Evolutionary conservation across 306 rosid species (phyloP).

Genomic region (Rosa persica): DNA sequence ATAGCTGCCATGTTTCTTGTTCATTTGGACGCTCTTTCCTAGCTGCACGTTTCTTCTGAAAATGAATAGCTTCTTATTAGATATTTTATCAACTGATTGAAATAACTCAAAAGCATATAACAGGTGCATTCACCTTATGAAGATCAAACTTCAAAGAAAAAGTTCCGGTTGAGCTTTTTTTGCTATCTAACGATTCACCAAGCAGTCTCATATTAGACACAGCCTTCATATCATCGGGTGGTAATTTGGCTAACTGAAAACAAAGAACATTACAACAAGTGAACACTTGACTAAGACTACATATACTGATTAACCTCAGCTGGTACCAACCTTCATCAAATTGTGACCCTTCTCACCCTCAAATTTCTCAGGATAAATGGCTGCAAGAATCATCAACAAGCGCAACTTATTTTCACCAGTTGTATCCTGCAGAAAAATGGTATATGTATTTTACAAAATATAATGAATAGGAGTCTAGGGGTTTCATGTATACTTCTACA

Average conservation of each 20-base stretch:
- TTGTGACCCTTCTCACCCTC: conserved; percentile 90
- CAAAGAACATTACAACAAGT: conserved; percentile 17
- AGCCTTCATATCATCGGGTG: conserved; percentile 65
- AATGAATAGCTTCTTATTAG: conserved; percentile 36
- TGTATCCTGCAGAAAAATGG: conserved; percentile 64
- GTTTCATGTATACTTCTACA: conserved; percentile 14
- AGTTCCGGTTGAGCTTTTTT: conserved; percentile 54
- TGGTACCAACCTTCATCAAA: conserved; percentile 74
- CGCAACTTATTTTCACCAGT: conserved; percentile 90
- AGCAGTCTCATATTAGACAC: conserved; percentile 75
- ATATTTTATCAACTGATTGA: conserved; percentile 7
- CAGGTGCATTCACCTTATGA: conserved; percentile 55
- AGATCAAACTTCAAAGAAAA: conserved; percentile 85
- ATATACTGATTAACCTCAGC: conserved; percentile 9
- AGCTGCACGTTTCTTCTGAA: conserved; percentile 81
- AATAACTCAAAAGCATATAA: background rate
- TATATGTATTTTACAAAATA: conserved; percentile 7
- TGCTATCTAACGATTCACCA: conserved; percentile 65
- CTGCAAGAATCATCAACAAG: conserved; percentile 87
- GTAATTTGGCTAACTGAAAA: conserved; percentile 70
- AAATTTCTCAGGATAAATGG: conserved; percentile 88
- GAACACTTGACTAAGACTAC: conserved; percentile 1
- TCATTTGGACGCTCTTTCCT: conserved; percentile 82
- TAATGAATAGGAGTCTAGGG: background rate
- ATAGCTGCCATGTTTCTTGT: conserved; percentile 80